Evolutionary conservation across 108 stramenopile genomes (phyloP), one percentile per base, ranked within the genome.

Genomic region (Cylindrotheca fusiformis): DNA sequence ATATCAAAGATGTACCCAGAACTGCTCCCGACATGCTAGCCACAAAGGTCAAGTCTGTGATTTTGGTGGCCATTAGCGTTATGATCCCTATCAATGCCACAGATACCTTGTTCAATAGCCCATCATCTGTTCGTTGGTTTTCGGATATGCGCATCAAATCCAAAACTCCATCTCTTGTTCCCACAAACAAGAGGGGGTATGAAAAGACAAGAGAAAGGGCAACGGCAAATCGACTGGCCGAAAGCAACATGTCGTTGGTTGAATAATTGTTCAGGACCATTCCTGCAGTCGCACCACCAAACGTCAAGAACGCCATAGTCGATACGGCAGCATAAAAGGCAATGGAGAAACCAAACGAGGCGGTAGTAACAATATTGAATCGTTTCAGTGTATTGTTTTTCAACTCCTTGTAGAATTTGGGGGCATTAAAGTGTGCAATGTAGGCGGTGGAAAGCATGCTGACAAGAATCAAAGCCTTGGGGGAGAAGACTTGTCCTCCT

Each of bases 371-470:
- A 14, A 79, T 71, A 68, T 90, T 87, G 74, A 87, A 92, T 51
- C 90, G 62, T 32, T 79, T 28, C 41, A 81, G 71, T 8, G 87
- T 95, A 60, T 85, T 85, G 54, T 95, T 61, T 79, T 90, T 86
- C 32, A 97, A 69, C 73, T 97, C 95, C 25, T 51, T 67, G 65
- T 80, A 96, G 70, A 88, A 97, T 52, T 88, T 82, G 33, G 96
- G 94, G 27, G 97, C 96, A 77, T 98, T 91, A 74, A 82, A 94
- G 75, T 97, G 97, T 2, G 95, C 95, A 52, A 94, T 85, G 79
- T 84, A 98, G 2, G 95, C 88, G 5, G 97, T 96, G 58, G 78
- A 78, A 25, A 98, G 67, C 93, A 98, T 98, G 62, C 88, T 87
- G 3, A 97, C 62, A 24, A 96, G 64, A 53, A 96, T 81, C 0